These are phyloP conservation scores for Venturia carpophila DNA, from an alignment of 2,329 filamentous ascomycete genomes.

Conservation along the genomic window DNA sequence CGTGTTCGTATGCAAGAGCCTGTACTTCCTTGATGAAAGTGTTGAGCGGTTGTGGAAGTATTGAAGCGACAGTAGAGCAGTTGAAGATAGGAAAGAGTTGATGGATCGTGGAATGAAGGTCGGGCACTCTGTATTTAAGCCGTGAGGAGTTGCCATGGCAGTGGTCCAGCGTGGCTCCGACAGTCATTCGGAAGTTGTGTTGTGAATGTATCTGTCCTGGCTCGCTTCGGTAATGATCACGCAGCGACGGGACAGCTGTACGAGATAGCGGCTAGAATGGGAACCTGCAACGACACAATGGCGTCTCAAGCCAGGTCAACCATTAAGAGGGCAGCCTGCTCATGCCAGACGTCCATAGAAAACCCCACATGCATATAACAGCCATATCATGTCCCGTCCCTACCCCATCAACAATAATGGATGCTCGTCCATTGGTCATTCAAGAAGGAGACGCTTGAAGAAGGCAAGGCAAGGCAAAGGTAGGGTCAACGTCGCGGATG, in stretches of 20 bases:
- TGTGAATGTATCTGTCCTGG: constrained; percentile 10
- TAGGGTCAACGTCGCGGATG: neutral
- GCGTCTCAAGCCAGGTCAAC: neutral
- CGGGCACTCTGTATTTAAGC: neutral
- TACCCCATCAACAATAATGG: neutral
- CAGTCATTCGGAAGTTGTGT: constrained; percentile 3
- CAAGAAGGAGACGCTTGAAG: neutral
- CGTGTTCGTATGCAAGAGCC: neutral
- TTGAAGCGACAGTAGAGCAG: neutral
- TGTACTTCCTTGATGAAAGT: neutral
- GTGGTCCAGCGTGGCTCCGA: neutral
- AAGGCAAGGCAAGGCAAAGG: neutral
- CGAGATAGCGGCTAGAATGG: constrained; percentile 7
- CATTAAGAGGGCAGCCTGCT: neutral
- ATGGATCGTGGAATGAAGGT: neutral
- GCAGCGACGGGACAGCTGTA: constrained; percentile 1
- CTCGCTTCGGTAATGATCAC: neutral
- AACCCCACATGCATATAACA: neutral
- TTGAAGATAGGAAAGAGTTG: neutral
- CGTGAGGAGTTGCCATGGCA: neutral
- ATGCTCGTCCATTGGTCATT: neutral
- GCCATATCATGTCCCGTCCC: neutral
- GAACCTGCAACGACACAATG: neutral
- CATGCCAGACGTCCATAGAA: neutral
- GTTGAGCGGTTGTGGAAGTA: neutral